A percentile compares a stretch with the other conserved stretches of the same genome.
Conservation (phyloP, 78 protist species). For the Dictyostelium citrinum region DNA sequence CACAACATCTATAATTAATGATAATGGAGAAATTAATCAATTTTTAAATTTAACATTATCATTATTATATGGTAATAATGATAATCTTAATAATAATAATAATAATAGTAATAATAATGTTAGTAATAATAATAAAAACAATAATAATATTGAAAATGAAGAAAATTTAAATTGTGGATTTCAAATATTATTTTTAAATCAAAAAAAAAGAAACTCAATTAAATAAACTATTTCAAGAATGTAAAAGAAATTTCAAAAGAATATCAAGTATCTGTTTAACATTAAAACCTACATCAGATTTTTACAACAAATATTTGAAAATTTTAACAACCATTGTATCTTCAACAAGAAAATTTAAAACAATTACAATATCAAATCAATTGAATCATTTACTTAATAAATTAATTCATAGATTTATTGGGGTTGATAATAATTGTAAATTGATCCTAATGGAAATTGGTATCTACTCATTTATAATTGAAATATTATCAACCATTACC, state of each 20-base stretch:
- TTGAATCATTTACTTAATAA: neutral
- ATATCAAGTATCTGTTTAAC: slow-evolving; percentile 21
- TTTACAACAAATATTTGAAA: slow-evolving; percentile 28
- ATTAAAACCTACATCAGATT: slow-evolving; percentile 70
- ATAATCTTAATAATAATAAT: neutral
- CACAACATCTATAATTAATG: neutral
- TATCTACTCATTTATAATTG: neutral
- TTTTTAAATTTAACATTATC: slow-evolving; percentile 28
- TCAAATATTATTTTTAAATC: neutral
- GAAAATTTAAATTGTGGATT: neutral
- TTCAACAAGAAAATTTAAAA: neutral
- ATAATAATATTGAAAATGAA: neutral
- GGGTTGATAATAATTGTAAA: slow-evolving; percentile 10
- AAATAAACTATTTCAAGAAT: slow-evolving; percentile 34
- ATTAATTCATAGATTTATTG: slow-evolving; percentile 31
- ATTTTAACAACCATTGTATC: neutral
- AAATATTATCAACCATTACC: neutral
- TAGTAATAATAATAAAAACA: neutral
- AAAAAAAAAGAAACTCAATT: slow-evolving; percentile 13
- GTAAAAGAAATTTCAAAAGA: slow-evolving; percentile 43
- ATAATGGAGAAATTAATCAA: slow-evolving; percentile 20
- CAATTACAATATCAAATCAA: neutral
- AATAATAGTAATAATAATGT: neutral
- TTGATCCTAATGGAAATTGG: neutral
- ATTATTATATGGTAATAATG: slow-evolving; percentile 14